Conservation (phyloP, 805 yeast species). For the Candida qinlingensis region DNA sequence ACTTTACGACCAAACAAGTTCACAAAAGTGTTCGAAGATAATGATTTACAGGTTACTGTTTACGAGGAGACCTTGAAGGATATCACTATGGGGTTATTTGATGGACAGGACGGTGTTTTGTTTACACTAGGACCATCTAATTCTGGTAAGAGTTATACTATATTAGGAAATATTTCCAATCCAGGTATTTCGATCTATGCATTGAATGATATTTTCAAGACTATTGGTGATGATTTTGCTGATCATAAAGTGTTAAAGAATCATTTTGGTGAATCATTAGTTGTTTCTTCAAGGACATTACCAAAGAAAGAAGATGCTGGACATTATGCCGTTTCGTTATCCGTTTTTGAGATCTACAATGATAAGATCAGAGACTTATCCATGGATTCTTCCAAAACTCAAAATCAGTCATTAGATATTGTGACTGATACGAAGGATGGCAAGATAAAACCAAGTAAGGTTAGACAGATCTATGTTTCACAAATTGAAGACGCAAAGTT, state of each 20-base stretch:
- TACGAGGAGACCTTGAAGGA: conserved; percentile 27
- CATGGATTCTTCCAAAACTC: conserved; percentile 21
- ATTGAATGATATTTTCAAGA: conserved; percentile 30
- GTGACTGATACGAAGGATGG: conserved; percentile 38
- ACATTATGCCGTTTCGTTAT: conserved; percentile 37
- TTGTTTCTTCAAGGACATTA: conserved; percentile 15
- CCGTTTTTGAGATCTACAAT: conserved; percentile 49
- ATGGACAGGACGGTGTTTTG: conserved; percentile 36
- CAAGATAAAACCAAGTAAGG: conserved; percentile 38
- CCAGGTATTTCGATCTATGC: conserved; percentile 35
- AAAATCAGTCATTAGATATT: conserved; percentile 33
- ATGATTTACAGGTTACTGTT: conserved; percentile 30
- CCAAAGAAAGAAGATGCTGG: conserved; percentile 12
- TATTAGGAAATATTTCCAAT: conserved; percentile 30
- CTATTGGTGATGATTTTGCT: conserved; percentile 17
- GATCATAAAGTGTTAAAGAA: conserved; percentile 13
- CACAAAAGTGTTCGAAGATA: conserved; percentile 28
- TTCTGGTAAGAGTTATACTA: conserved; percentile 41
- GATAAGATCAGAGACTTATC: conserved; percentile 39
- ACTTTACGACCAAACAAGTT: conserved; percentile 26
- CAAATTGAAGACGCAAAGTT: conserved; percentile 32
- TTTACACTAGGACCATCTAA: conserved; percentile 51
- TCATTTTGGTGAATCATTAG: conserved; percentile 21
- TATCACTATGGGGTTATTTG: conserved; percentile 17
- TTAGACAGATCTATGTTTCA: conserved; percentile 36